phyloP scores from a whole-genome alignment of 2,329 filamentous ascomycete species.

The Aphanocladium album region DNA sequence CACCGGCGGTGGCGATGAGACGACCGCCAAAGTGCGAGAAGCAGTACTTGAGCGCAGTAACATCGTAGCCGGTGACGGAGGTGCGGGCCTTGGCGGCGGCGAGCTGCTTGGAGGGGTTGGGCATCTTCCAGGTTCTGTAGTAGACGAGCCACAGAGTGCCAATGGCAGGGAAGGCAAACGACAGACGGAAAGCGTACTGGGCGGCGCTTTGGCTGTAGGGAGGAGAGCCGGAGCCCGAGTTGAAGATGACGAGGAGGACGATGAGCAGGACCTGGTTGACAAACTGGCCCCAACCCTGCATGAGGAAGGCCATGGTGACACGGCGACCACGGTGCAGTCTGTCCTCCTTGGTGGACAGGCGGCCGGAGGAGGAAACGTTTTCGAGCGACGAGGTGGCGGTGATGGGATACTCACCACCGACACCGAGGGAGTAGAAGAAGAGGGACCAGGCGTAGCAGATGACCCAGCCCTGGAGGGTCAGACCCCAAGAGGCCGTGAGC shows the following conservation, averaged over 20 bases:
- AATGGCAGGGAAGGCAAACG: slow-evolving; percentile 84
- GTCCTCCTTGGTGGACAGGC: slow-evolving; percentile 84
- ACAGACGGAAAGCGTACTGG: slow-evolving; percentile 89
- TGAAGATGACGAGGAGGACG: slow-evolving; percentile 80
- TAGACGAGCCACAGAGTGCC: slow-evolving; percentile 94
- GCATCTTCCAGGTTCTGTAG: slow-evolving; percentile 95
- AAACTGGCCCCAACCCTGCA: slow-evolving; percentile 98
- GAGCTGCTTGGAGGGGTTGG: slow-evolving; percentile 77
- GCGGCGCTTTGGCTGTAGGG: slow-evolving; percentile 74
- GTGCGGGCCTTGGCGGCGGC: slow-evolving; percentile 76
- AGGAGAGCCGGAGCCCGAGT: slow-evolving; percentile 65
- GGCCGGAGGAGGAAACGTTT: slow-evolving; percentile 78
- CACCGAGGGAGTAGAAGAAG: slow-evolving; percentile 66
- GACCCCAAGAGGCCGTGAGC: slow-evolving; percentile 86
- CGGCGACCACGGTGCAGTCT: slow-evolving; percentile 93
- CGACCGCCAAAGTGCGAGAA: slow-evolving; percentile 81
- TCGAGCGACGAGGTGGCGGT: slow-evolving; percentile 95
- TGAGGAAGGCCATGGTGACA: slow-evolving; percentile 91
- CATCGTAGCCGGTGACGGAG: slow-evolving; percentile 87
- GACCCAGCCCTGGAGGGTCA: slow-evolving; percentile 86
- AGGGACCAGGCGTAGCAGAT: slow-evolving; percentile 95
- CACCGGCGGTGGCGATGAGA: slow-evolving; percentile 76
- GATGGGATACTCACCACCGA: slow-evolving; percentile 91
- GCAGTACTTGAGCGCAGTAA: slow-evolving; percentile 73
- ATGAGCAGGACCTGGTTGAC: slow-evolving; percentile 90